A percentile compares a stretch with the other conserved stretches of the same genome.
Evolutionary conservation across 73 alveolate species (phyloP).

Genomic region (Uronychia setigera): DNA sequence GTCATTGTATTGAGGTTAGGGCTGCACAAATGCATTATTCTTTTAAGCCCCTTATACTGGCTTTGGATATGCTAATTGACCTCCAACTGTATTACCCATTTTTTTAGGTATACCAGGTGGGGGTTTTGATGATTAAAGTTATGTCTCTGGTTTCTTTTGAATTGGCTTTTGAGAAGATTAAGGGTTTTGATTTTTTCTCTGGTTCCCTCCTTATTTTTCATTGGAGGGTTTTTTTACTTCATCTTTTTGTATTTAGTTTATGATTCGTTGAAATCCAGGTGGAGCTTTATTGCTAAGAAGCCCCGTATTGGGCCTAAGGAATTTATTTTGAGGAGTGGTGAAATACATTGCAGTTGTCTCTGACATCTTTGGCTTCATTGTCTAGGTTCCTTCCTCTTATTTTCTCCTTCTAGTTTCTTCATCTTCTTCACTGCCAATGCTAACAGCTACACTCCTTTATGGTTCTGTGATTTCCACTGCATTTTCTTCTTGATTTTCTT

Average conservation of each 20-base stretch:
- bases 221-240: too few species aligned
- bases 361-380: background rate
- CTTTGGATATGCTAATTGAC: background rate
- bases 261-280: background rate
- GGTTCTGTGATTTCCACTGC: too few species aligned
- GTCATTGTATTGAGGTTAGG: too few species aligned
- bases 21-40: too few species aligned
- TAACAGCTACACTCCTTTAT: too few species aligned
- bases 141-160: background rate
- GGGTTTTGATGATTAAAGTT: background rate
- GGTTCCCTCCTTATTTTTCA: too few species aligned
- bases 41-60: background rate
- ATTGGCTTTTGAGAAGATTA: background rate
- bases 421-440: background rate
- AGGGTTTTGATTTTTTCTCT: background rate
- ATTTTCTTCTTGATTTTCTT: too few species aligned
- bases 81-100: background rate
- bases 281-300: background rate
- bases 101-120: background rate
- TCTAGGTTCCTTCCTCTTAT: background rate
- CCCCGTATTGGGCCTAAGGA: background rate
- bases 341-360: background rate
- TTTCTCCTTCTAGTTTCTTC: background rate
- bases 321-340: background rate
- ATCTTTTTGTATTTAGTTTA: too few species aligned